Conservation (phyloP, 2,329 filamentous ascomycete genomes). For the Clarireedia homoeocarpa region DNA sequence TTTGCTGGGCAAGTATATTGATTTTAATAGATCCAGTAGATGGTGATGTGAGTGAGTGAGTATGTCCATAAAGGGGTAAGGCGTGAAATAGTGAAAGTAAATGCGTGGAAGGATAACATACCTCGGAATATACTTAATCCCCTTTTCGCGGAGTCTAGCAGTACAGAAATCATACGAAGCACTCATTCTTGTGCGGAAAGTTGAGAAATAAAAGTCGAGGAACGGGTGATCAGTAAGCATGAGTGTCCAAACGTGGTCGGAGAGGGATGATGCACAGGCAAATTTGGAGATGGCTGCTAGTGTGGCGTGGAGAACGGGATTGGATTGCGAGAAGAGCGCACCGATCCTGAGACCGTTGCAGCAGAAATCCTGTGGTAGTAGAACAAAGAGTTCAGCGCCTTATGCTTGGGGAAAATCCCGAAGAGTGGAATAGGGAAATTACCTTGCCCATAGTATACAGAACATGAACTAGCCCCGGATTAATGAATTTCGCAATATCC, state of each 20-base stretch:
- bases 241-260: conserved; percentile 9
- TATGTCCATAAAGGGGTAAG: no score
- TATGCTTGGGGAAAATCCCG: neutral
- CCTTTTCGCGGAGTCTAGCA: conserved; percentile 1
- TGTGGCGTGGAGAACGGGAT: conserved; percentile 8
- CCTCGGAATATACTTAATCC: conserved; percentile 8
- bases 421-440: neutral
- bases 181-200: conserved; percentile 1
- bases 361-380: conserved; percentile 32
- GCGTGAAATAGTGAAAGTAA: neutral
- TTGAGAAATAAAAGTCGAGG: conserved; percentile 7
- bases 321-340: conserved; percentile 22
- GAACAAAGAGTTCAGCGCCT: no score
- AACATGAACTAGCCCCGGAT: conserved; percentile 37
- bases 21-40: no score
- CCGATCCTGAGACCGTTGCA: conserved; percentile 36
- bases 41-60: no score
- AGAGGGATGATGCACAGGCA: conserved; percentile 12
- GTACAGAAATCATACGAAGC: conserved; percentile 9
- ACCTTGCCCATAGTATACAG: conserved; percentile 24
- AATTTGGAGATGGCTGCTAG: conserved; percentile 10
- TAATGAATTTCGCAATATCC: conserved; percentile 35
- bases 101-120: neutral
- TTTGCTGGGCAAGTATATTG: no score
- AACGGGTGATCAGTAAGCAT: conserved; percentile 11